Evolutionary conservation across 2,329 filamentous ascomycete species (phyloP).

Genomic region (Aspergillus quadrilineatus): DNA sequence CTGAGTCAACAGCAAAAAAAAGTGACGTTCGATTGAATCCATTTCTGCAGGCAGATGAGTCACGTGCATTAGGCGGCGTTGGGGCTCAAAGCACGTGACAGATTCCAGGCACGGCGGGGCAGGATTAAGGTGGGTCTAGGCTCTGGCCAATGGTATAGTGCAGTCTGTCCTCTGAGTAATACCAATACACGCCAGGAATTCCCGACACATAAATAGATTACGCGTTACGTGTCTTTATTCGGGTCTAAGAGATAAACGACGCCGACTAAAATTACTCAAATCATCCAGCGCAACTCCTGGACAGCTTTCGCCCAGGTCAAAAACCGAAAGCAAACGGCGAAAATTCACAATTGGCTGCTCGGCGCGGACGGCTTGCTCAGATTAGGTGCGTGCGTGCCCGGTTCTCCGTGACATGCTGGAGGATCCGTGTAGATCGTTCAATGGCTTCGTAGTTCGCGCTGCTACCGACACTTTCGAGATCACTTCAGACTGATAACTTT

Average conservation of each 20-base stretch:
- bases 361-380: constrained; percentile 1
- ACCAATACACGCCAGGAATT: constrained; percentile 17
- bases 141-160: constrained; percentile 30
- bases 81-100: constrained; percentile 20
- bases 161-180: constrained; percentile 35
- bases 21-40: constrained; percentile 31
- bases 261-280: constrained; percentile 1
- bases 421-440: not conserved
- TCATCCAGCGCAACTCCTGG: constrained; percentile 15
- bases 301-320: constrained; percentile 16
- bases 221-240: constrained; percentile 9
- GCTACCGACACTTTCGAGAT: not conserved
- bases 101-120: constrained; percentile 10
- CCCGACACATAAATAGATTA: constrained; percentile 9
- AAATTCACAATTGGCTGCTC: constrained; percentile 3
- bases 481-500: constrained; percentile 5
- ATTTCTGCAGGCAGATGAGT: constrained; percentile 18
- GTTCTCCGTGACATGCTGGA: not conserved
- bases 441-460: not conserved
- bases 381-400: constrained; percentile 6
- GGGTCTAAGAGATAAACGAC: not conserved
- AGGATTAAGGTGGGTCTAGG: not conserved
- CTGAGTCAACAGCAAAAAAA: constrained; percentile 18
- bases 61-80: constrained; percentile 20
- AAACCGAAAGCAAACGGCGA: constrained; percentile 1